Evolutionary conservation across 192 early-diverging fungal species (phyloP).

Genomic region (Mortierella claussenii): DNA sequence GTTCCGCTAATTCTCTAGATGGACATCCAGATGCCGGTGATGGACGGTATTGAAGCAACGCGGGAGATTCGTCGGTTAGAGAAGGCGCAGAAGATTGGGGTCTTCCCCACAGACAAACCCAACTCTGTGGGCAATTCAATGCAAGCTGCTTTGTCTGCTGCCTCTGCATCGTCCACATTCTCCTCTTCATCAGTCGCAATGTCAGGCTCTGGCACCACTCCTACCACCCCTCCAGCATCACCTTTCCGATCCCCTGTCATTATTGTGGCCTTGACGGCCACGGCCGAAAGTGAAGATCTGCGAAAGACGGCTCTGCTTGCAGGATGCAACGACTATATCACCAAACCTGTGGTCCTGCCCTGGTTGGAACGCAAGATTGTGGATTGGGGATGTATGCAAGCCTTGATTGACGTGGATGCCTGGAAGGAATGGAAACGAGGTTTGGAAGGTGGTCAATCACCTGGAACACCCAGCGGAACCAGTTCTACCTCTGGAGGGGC

Average conservation of each 20-base stretch:
- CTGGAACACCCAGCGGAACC: background rate
- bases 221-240: slow-evolving; percentile 43
- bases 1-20: slow-evolving; percentile 55
- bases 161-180: slow-evolving; percentile 4
- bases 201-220: no score
- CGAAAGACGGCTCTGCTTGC: slow-evolving; percentile 77
- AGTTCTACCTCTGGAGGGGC: background rate
- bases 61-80: slow-evolving; percentile 68
- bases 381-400: slow-evolving; percentile 95
- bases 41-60: slow-evolving; percentile 77
- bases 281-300: slow-evolving; percentile 35
- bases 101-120: slow-evolving; percentile 56
- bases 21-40: slow-evolving; percentile 79
- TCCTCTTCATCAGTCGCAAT: background rate
- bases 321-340: slow-evolving; percentile 92
- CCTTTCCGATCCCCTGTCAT: slow-evolving; percentile 76
- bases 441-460: slow-evolving; percentile 19
- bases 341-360: slow-evolving; percentile 83
- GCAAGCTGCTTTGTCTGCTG: slow-evolving; percentile 9
- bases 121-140: slow-evolving; percentile 24
- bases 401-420: slow-evolving; percentile 86
- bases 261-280: slow-evolving; percentile 88
- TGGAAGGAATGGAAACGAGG: slow-evolving; percentile 66
- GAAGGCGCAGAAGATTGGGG: slow-evolving; percentile 66
- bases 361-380: slow-evolving; percentile 91